A percentile compares a stretch with the other conserved stretches of the same genome.
phyloP scores from a whole-genome alignment of 75 land plant genomes.

The Ceratopteris richardii region DNA sequence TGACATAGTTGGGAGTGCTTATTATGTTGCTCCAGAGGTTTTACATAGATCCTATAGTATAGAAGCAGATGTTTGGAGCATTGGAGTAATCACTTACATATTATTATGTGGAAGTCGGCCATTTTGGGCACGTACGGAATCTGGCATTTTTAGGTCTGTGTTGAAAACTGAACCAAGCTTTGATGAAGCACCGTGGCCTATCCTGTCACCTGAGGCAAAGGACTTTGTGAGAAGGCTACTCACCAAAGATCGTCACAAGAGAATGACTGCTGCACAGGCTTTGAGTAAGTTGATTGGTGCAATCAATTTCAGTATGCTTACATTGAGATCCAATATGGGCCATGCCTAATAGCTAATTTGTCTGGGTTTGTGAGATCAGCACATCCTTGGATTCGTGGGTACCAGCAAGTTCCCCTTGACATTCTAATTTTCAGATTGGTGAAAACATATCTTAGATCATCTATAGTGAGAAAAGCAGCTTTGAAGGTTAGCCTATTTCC shows the following conservation, averaged over 20 bases:
- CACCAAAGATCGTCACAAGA: constrained; percentile 40
- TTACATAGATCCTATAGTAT: constrained; percentile 79
- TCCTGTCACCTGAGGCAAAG: constrained; percentile 49
- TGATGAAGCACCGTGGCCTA: constrained; percentile 60
- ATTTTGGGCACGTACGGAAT: constrained; percentile 95
- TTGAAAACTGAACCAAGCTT: constrained; percentile 56
- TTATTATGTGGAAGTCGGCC: constrained; percentile 91
- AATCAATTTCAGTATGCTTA: not conserved
- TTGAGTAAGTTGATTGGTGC: constrained; percentile 23
- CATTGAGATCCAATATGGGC: not conserved
- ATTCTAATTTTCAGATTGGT: constrained; percentile 71
- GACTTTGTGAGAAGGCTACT: constrained; percentile 57
- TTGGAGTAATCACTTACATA: constrained; percentile 91
- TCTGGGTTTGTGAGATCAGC: constrained; percentile 33
- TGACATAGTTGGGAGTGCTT: constrained; percentile 61
- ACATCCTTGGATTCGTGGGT: constrained; percentile 82
- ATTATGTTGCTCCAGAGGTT: constrained; percentile 69
- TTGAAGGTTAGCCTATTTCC: too few species aligned
- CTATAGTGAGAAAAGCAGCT: constrained; percentile 75
- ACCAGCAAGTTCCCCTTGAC: constrained; percentile 62
- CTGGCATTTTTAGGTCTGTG: constrained; percentile 70
- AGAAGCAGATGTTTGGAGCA: constrained; percentile 95
- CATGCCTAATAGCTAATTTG: not conserved
- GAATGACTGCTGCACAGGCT: constrained; percentile 66
- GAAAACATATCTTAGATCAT: constrained; percentile 68